phyloP scores from a whole-genome alignment of 2,329 filamentous ascomycete genomes.

The Neofusicoccum laricinum region DNA sequence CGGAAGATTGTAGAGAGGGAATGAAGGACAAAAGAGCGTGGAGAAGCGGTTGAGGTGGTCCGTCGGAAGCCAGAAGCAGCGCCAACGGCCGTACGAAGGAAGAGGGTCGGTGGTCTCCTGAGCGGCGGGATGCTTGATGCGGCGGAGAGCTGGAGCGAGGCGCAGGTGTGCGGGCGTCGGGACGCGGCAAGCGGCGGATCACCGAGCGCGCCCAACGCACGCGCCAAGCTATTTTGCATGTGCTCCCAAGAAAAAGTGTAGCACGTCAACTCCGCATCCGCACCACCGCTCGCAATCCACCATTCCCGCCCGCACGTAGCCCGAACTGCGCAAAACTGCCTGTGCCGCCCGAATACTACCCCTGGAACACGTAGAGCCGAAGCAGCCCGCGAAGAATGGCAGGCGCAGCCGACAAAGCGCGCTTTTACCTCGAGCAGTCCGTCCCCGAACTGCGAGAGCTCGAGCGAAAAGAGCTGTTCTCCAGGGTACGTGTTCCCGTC shows the following conservation, averaged over 20 bases:
- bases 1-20: background rate
- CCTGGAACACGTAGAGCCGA: constrained; percentile 21
- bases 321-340: background rate
- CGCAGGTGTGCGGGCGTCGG: background rate
- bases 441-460: constrained; percentile 91
- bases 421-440: constrained; percentile 89
- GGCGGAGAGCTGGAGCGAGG: background rate
- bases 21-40: background rate
- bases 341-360: background rate
- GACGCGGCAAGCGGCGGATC: background rate
- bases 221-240: background rate
- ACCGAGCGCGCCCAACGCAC: background rate
- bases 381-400: constrained; percentile 17
- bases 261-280: background rate
- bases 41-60: background rate
- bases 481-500: constrained; percentile 54
- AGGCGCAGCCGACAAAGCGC: constrained; percentile 81
- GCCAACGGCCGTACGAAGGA: background rate
- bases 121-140: background rate
- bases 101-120: background rate
- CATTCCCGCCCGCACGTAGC: background rate
- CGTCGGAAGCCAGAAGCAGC: background rate
- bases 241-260: background rate
- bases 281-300: background rate
- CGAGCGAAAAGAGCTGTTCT: constrained; percentile 88